Evolutionary conservation across 768 basidiomycete genomes (phyloP).

Genomic region (Suillus plorans): DNA sequence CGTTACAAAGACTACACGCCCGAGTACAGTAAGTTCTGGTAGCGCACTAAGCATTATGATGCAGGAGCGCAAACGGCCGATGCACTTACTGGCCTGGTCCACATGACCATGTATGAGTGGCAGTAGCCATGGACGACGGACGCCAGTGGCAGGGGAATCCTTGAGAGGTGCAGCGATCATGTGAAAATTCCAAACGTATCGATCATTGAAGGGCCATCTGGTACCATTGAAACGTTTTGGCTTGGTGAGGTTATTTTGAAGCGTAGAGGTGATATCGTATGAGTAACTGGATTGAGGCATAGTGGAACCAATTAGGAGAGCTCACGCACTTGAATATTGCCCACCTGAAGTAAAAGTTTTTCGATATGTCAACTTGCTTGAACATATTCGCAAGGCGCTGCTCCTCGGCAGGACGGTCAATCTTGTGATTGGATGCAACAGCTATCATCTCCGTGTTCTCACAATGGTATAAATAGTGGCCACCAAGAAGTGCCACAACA

Average conservation of each 20-base stretch:
- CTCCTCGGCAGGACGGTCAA: conserved; percentile 88
- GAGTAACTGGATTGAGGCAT: conserved; percentile 64
- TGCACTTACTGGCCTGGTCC: conserved; percentile 92
- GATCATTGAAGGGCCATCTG: conserved; percentile 74
- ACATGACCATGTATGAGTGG: conserved; percentile 95
- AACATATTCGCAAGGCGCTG: conserved; percentile 86
- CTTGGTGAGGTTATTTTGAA: conserved; percentile 86
- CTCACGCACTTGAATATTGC: not conserved
- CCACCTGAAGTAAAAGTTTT: conserved; percentile 98
- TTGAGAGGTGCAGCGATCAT: conserved; percentile 73
- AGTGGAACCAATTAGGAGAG: conserved; percentile 3
- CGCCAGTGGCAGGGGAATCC: conserved; percentile 35
- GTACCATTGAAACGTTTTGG: conserved; percentile 43
- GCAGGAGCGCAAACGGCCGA: not conserved
- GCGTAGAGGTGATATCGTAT: conserved; percentile 94
- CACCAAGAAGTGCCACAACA: conserved; percentile 90
- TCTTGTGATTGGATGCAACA: conserved; percentile 73
- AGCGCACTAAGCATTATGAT: not conserved
- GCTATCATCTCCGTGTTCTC: conserved; percentile 86
- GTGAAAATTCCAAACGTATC: conserved; percentile 95
- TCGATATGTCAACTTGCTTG: conserved; percentile 97
- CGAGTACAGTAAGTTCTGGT: conserved; percentile 85
- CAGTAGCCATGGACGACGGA: conserved; percentile 77
- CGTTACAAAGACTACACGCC: conserved; percentile 88
- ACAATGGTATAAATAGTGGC: conserved; percentile 95